phyloP scores from a whole-genome alignment of 345 rosid genomes.

The Pistacia integerrima region DNA sequence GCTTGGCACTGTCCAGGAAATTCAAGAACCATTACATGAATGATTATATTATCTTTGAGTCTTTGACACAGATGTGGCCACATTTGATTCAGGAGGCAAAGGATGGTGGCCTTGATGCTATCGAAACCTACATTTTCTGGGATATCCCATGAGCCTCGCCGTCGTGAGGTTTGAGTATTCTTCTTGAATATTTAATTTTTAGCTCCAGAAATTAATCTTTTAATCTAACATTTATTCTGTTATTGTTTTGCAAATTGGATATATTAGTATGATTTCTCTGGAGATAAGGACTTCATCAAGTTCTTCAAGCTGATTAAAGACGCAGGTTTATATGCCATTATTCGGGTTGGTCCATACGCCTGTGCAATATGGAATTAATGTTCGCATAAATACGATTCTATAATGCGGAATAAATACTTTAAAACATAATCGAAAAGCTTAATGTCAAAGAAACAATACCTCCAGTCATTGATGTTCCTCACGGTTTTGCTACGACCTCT shows the following conservation, averaged over 20 bases:
- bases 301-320: conserved; percentile 44
- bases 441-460: too few relatives aligned
- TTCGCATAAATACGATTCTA: too few relatives aligned
- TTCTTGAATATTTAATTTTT: not conserved
- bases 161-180: conserved; percentile 26
- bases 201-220: not conserved
- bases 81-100: conserved; percentile 50
- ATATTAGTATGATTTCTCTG: conserved; percentile 41
- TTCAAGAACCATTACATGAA: not conserved
- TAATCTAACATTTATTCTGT: not conserved
- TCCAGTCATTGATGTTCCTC: too few relatives aligned
- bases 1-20: not conserved
- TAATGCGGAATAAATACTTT: too few relatives aligned
- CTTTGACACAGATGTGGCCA: conserved; percentile 53
- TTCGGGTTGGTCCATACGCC: conserved; percentile 59
- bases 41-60: not conserved
- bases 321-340: conserved; percentile 43
- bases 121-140: conserved; percentile 64
- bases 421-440: too few relatives aligned
- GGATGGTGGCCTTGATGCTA: conserved; percentile 55
- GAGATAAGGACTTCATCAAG: conserved; percentile 42
- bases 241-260: too few relatives aligned
- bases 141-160: conserved; percentile 52
- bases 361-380: conserved; percentile 49
- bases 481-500: too few relatives aligned